Evolutionary conservation across 169 alveolate species (phyloP).

Genomic region (Plasmodium vivax): DNA sequence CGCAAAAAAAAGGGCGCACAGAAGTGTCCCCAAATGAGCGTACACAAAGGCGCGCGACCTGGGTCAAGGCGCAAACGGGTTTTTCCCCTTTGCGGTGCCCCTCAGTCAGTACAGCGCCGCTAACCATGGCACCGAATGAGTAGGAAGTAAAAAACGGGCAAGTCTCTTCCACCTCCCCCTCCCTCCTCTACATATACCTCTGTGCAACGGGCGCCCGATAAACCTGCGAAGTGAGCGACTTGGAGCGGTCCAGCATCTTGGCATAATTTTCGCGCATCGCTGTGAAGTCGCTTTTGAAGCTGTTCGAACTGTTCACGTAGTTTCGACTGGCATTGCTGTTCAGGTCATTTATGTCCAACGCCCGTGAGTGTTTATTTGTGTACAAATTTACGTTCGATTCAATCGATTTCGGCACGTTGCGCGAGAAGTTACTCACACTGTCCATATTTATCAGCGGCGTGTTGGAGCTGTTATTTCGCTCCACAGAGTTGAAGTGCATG

Average conservation of each 20-base stretch:
- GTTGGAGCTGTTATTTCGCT: constrained; percentile 9
- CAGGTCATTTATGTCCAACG: constrained; percentile 61
- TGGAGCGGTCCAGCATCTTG: constrained; percentile 55
- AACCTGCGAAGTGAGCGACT: constrained; percentile 39
- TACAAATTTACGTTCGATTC: constrained; percentile 44
- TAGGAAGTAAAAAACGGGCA: background rate
- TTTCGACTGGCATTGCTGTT: constrained; percentile 65
- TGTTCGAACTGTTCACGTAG: constrained; percentile 54
- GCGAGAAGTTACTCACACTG: constrained; percentile 45
- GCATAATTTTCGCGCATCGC: constrained; percentile 48
- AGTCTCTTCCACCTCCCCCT: background rate
- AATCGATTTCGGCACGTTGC: constrained; percentile 33
- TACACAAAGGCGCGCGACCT: background rate
- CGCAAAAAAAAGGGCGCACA: background rate
- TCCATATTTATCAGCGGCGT: constrained; percentile 33
- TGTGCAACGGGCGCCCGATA: constrained; percentile 10
- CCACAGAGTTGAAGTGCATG: constrained; percentile 1
- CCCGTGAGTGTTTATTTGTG: constrained; percentile 59
- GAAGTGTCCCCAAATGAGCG: background rate
- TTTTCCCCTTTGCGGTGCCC: background rate
- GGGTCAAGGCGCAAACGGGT: background rate
- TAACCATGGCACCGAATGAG: background rate
- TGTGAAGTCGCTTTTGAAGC: constrained; percentile 53
- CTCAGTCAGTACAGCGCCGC: background rate
- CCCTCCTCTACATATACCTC: constrained; percentile 5